Conservation (phyloP, 2,329 filamentous ascomycete species). For the Sphaerulina vaccinii region DNA sequence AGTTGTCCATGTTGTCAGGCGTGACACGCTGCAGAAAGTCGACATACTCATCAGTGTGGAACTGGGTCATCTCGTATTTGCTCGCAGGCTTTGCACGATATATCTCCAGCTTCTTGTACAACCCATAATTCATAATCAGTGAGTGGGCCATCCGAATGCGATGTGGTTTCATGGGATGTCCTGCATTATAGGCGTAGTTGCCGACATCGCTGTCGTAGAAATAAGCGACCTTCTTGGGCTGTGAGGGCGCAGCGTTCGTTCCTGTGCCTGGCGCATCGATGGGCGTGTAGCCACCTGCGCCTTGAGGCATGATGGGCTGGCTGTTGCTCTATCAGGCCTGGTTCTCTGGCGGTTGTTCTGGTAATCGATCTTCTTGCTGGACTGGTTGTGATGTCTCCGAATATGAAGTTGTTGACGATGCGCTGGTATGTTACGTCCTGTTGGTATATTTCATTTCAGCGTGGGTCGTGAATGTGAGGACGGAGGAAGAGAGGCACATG, state of each 20-base stretch:
- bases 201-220: conserved; percentile 98
- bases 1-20: conserved; percentile 96
- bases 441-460: too few relatives aligned
- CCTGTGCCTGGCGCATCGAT: conserved; percentile 53
- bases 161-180: conserved; percentile 67
- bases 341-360: neutral
- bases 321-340: neutral
- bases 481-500: too few relatives aligned
- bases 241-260: conserved; percentile 49
- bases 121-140: conserved; percentile 69
- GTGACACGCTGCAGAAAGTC: conserved; percentile 82
- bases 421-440: too few relatives aligned
- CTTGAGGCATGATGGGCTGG: conserved; percentile 45
- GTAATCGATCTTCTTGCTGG: too few relatives aligned
- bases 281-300: conserved; percentile 42
- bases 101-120: conserved; percentile 74
- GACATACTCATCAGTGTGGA: conserved; percentile 71
- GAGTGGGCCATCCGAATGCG: conserved; percentile 65
- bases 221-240: conserved; percentile 86
- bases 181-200: conserved; percentile 90
- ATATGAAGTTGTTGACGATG: neutral
- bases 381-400: too few relatives aligned
- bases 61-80: conserved; percentile 70
- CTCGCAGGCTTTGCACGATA: conserved; percentile 54
- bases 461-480: too few relatives aligned